Evolutionary conservation across 192 early-diverging fungal genomes (phyloP).

Genomic region (Umbelopsis sp.): DNA sequence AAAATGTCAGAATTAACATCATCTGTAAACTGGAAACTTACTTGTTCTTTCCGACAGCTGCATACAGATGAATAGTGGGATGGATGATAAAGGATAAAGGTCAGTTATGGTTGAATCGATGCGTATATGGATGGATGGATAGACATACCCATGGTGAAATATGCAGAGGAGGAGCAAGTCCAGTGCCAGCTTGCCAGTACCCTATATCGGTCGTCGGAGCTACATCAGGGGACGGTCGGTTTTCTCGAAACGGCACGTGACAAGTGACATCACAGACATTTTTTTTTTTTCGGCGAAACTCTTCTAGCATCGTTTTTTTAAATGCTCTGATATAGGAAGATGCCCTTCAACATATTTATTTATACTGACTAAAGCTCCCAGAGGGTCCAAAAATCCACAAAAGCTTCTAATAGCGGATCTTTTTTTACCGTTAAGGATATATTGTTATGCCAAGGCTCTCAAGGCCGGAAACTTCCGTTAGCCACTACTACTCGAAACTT

Average conservation of each 20-base stretch:
- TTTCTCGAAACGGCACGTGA: not conserved
- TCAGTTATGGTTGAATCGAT: not conserved
- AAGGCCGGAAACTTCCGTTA: too few relatives aligned
- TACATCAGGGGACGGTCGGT: not conserved
- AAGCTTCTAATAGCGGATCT: too few relatives aligned
- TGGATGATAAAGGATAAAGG: not conserved
- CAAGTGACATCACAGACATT: not conserved
- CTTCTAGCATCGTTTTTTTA: too few relatives aligned
- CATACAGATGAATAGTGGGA: not conserved
- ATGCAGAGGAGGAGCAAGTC: slow-evolving; percentile 22
- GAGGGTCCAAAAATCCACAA: too few relatives aligned
- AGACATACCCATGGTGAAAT: slow-evolving; percentile 28
- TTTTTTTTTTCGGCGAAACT: too few relatives aligned
- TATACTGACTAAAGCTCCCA: too few relatives aligned
- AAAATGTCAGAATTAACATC: not conserved
- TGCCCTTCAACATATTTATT: too few relatives aligned
- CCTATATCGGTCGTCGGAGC: not conserved
- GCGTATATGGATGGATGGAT: not conserved
- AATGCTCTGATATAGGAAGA: too few relatives aligned
- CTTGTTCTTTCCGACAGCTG: slow-evolving; percentile 79
- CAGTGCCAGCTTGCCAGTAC: not conserved
- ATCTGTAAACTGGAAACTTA: slow-evolving; percentile 27
- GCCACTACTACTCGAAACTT: too few relatives aligned
- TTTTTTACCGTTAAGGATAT: too few relatives aligned
- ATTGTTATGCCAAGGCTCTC: too few relatives aligned